These are phyloP conservation scores for Kluyveromyces siamensis DNA, from an alignment of 805 yeast genomes.

Conservation along the genomic window DNA sequence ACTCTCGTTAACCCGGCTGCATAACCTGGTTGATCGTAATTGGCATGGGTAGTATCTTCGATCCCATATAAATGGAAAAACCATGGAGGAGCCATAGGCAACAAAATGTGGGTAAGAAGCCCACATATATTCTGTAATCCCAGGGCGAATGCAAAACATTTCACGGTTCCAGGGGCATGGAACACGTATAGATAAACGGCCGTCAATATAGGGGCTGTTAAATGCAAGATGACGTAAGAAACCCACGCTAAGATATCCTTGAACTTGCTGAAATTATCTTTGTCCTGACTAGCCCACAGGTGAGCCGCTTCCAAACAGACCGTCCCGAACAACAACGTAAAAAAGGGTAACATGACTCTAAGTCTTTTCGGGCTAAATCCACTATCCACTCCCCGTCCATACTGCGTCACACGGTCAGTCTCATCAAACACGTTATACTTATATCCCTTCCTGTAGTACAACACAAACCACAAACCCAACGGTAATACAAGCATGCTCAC, in stretches of 20 bases:
- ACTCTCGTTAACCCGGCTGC: slow-evolving; percentile 64
- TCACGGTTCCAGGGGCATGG: slow-evolving; percentile 56
- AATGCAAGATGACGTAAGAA: slow-evolving; percentile 53
- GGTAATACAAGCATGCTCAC: slow-evolving; percentile 14
- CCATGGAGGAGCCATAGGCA: slow-evolving; percentile 75
- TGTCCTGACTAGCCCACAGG: slow-evolving; percentile 31
- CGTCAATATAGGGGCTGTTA: slow-evolving; percentile 51
- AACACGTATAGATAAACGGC: slow-evolving; percentile 56
- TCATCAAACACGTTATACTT: slow-evolving; percentile 17
- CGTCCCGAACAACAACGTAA: slow-evolving; percentile 34
- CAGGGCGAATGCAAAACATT: slow-evolving; percentile 42
- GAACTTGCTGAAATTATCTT: slow-evolving; percentile 30
- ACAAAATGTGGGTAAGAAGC: slow-evolving; percentile 47
- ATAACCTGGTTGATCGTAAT: slow-evolving; percentile 56
- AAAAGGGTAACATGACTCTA: slow-evolving; percentile 22
- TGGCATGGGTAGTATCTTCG: slow-evolving; percentile 37
- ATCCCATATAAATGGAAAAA: slow-evolving; percentile 55
- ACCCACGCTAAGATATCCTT: slow-evolving; percentile 54
- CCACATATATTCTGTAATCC: slow-evolving; percentile 56
- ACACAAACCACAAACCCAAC: slow-evolving; percentile 18
- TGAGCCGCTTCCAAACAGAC: slow-evolving; percentile 39
- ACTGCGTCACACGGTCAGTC: slow-evolving; percentile 18
- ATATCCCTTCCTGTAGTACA: slow-evolving; percentile 15
- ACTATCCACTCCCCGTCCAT: slow-evolving; percentile 2
- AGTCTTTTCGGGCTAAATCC: slow-evolving; percentile 12